Evolutionary conservation across 163 green algal genomes (phyloP).

Genomic region (Scenedesmus sp.): DNA sequence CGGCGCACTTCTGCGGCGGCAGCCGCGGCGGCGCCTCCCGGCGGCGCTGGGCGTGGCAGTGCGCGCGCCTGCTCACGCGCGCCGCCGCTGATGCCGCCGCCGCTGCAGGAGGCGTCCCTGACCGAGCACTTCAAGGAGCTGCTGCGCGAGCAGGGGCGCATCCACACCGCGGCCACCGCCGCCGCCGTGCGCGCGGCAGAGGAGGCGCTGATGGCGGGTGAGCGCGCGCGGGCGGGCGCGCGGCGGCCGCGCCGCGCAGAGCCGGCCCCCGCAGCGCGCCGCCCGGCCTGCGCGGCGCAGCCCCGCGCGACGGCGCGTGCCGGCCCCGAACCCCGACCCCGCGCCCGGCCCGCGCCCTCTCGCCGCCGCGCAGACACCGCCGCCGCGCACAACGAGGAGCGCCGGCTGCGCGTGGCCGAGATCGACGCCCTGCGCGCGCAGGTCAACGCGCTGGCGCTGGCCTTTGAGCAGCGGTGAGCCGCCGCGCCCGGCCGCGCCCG

Average conservation of each 20-base stretch:
- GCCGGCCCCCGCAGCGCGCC: too few relatives aligned
- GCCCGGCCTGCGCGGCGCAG: too few relatives aligned
- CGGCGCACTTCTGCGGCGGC: too few relatives aligned
- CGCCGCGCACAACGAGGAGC: slow-evolving; percentile 3
- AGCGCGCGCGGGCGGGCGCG: too few relatives aligned
- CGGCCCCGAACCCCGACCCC: too few relatives aligned
- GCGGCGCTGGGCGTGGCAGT: too few relatives aligned
- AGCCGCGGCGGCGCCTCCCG: too few relatives aligned
- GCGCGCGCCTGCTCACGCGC: neutral
- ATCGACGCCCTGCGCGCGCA: slow-evolving; percentile 15
- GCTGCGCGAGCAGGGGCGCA: slow-evolving; percentile 22
- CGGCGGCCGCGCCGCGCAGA: too few relatives aligned
- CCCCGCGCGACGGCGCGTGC: neutral
- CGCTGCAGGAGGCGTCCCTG: slow-evolving; percentile 11
- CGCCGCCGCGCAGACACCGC: neutral
- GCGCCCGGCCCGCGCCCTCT: too few relatives aligned
- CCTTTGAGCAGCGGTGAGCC: slow-evolving; percentile 29
- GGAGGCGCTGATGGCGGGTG: slow-evolving; percentile 19
- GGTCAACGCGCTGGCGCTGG: slow-evolving; percentile 36
- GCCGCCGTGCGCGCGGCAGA: slow-evolving; percentile 15
- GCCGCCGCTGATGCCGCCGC: neutral
- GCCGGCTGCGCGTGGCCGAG: neutral
- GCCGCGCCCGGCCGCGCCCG: too few relatives aligned
- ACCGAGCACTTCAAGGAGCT: slow-evolving; percentile 37
- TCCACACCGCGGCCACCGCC: neutral